phyloP scores from a whole-genome alignment of 2,329 filamentous ascomycete species.

The Colletotrichum eremochloae region DNA sequence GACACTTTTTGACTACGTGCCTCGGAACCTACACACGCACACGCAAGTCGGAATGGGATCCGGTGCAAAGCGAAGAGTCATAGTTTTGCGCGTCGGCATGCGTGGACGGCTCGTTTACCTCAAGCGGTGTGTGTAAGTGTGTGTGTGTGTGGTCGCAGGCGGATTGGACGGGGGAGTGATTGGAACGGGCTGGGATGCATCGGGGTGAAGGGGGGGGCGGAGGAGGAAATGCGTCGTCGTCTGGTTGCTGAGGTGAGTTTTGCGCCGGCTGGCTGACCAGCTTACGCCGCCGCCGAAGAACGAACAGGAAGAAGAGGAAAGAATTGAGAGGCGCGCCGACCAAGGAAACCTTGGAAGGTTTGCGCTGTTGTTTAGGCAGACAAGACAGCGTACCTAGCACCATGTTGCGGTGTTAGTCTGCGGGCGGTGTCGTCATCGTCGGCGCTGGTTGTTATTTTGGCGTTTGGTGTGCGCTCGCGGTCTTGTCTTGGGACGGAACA shows the following conservation, averaged over 20 bases:
- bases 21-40: background rate
- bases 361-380: conserved; percentile 1
- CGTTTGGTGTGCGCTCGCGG: background rate
- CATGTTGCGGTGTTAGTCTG: background rate
- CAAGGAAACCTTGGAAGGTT: background rate
- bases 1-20: background rate
- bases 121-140: too few species aligned
- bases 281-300: background rate
- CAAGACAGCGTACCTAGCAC: background rate
- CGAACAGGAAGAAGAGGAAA: too few species aligned
- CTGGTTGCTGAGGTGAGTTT: conserved; percentile 10
- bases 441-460: background rate
- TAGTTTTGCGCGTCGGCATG: conserved; percentile 19
- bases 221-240: too few species aligned
- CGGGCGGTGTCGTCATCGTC: background rate
- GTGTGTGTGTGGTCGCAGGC: background rate
- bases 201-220: too few species aligned
- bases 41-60: background rate
- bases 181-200: too few species aligned
- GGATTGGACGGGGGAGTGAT: background rate
- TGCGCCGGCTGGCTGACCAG: background rate
- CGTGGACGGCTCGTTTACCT: conserved; percentile 5
- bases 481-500: background rate
- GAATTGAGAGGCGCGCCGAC: background rate
- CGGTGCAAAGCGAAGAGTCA: conserved; percentile 12